Base-by-base conservation (phyloP, 345 rosid genomes). In the Toxicodendron radicans region DNA sequence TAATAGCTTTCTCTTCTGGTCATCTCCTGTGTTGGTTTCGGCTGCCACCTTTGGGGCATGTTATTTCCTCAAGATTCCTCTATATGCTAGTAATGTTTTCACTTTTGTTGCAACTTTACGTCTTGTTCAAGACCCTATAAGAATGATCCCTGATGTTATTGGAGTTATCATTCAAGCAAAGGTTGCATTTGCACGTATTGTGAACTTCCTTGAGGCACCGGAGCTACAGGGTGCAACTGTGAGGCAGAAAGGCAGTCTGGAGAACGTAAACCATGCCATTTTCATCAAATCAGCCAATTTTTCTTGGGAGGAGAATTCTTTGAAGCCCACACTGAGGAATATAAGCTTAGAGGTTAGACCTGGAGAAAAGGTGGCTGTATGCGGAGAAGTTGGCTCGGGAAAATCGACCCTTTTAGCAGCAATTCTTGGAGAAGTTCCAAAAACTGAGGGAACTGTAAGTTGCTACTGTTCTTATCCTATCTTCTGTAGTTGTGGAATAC, bases 301-400 rank as follows among this genome's bases (percentile, higher is more conserved):
- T 83, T 90, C 95, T 1, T 92, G 99, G 99, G 99, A 91, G 68
- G 90, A 87, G 76, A 66, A 83, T 63, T 75, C 84, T 56, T 66
- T 66, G 17, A 86, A 82, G 79, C 86, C 91, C 16, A 89, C 94
- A 48, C 79, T 95, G 27, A 88, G 88, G 75, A 85, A 84, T 78
- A 83, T 91, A 72, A 80, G 38, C 79, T 75, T 95, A 66, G 87
- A 81, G 78, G 85, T 88, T 74, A 82, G 73, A 73, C 80, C 80
- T 69, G 90, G 92, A 46, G 90, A 85, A 73, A 95, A 92, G 83
- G 85, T 95, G 9, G 97, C 99, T 14, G 83, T 95, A 49, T 95
- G 99, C 62, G 99, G 97, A 68, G 97, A 92, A 85, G 99, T 95
- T 79, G 99, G 97, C 66, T 91, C 99, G 0, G 99, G 99, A 5